Percentiles rank a stretch among this genome's conserved stretches.
phyloP scores from a whole-genome alignment of 805 yeast species.

The Saturnispora sanitii region DNA sequence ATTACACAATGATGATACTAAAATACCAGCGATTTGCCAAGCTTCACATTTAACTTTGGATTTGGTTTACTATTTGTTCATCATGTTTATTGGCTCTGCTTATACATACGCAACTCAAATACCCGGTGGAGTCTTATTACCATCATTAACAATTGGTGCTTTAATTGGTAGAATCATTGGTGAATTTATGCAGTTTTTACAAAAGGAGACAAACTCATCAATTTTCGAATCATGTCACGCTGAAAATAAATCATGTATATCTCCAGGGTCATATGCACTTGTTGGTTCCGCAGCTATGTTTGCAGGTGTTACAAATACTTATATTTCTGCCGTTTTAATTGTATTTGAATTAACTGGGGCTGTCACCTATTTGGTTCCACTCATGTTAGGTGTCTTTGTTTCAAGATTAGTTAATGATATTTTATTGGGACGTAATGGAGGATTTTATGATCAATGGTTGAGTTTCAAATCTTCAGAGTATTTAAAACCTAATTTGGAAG shows the following conservation, averaged over 20 bases:
- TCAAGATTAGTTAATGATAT: constrained; percentile 66
- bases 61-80: constrained; percentile 11
- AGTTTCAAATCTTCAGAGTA: constrained; percentile 32
- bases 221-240: constrained; percentile 33
- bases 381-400: constrained; percentile 73
- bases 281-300: constrained; percentile 81
- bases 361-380: constrained; percentile 69
- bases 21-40: constrained; percentile 14
- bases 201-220: constrained; percentile 30
- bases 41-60: constrained; percentile 29
- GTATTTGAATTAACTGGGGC: constrained; percentile 84
- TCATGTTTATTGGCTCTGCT: constrained; percentile 41
- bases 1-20: constrained; percentile 5
- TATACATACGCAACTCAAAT: constrained; percentile 61
- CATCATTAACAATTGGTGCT: constrained; percentile 55
- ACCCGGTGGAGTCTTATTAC: constrained; percentile 61
- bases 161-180: constrained; percentile 49
- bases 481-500: constrained; percentile 31
- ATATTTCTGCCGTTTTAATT: constrained; percentile 71
- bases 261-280: constrained; percentile 82
- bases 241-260: constrained; percentile 41
- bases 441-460: constrained; percentile 58
- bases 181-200: constrained; percentile 39
- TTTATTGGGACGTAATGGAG: constrained; percentile 34
- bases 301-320: constrained; percentile 72